A percentile compares a stretch with the other conserved stretches of the same genome.
Evolutionary conservation across 768 basidiomycete genomes (phyloP).

Genomic region (Pleurotus eryngii): DNA sequence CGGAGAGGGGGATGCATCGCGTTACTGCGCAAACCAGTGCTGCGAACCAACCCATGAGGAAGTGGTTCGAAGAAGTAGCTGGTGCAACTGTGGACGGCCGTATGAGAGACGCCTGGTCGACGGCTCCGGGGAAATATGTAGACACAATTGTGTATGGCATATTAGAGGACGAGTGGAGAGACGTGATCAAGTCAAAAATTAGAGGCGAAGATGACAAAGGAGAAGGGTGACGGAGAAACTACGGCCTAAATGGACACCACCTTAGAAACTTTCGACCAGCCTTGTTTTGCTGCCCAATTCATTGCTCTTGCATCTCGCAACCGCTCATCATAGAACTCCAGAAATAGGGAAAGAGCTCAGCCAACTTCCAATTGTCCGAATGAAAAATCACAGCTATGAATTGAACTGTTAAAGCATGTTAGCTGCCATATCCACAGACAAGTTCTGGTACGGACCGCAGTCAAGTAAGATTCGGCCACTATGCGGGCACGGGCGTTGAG

Average conservation of each 20-base stretch:
- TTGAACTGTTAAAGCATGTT: slow-evolving; percentile 30
- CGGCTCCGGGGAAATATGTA: slow-evolving; percentile 28
- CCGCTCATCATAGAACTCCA: too few relatives aligned
- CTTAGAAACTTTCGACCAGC: too few relatives aligned
- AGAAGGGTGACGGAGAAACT: too few relatives aligned
- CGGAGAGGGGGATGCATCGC: slow-evolving; percentile 37
- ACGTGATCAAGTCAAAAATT: slow-evolving; percentile 28
- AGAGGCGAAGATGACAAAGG: slow-evolving; percentile 21
- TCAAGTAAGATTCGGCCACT: slow-evolving; percentile 94
- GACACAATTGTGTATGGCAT: slow-evolving; percentile 41
- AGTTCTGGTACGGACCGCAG: slow-evolving; percentile 57
- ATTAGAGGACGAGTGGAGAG: slow-evolving; percentile 40
- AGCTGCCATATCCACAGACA: not conserved
- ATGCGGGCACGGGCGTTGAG: slow-evolving; percentile 95
- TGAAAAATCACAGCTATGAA: slow-evolving; percentile 21
- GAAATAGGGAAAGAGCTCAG: too few relatives aligned
- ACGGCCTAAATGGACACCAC: too few relatives aligned
- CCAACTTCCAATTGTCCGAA: not conserved
- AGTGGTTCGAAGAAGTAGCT: slow-evolving; percentile 41
- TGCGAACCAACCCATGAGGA: slow-evolving; percentile 41
- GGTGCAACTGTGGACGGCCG: slow-evolving; percentile 35
- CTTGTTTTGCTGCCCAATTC: too few relatives aligned
- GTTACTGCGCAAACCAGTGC: slow-evolving; percentile 37
- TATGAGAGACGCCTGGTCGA: slow-evolving; percentile 39
- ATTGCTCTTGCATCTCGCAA: too few relatives aligned